phyloP scores from a whole-genome alignment of 1,284 basidiomycete species.

The Microbotryum violaceum region DNA sequence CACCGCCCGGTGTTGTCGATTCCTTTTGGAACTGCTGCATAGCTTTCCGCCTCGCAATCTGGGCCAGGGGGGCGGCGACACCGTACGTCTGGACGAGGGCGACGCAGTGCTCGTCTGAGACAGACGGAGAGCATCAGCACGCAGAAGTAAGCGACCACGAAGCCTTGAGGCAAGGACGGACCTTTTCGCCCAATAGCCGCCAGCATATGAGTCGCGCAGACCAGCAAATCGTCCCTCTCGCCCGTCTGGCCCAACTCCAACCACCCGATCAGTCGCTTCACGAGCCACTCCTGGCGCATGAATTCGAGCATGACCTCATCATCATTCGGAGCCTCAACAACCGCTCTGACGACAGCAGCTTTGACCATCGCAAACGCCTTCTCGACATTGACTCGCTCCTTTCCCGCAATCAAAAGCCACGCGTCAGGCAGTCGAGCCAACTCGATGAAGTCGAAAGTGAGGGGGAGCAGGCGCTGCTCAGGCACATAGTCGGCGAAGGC shows the following conservation, averaged over 20 bases:
- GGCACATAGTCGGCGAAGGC: conserved; percentile 58
- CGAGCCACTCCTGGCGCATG: conserved; percentile 54
- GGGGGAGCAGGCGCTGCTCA: neutral
- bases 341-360: conserved; percentile 68
- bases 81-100: conserved; percentile 47
- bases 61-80: conserved; percentile 21
- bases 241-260: conserved; percentile 47
- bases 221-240: conserved; percentile 63
- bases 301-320: conserved; percentile 65
- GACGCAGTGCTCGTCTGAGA: conserved; percentile 56
- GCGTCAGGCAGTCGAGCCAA: conserved; percentile 56
- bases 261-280: conserved; percentile 68
- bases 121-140: neutral
- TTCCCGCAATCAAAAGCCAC: neutral
- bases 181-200: conserved; percentile 63
- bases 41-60: conserved; percentile 6
- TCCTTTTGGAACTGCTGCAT: conserved; percentile 3
- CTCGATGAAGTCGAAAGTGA: conserved; percentile 53
- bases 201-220: conserved; percentile 70
- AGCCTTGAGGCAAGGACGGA: neutral
- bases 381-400: neutral
- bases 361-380: conserved; percentile 74
- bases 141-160: neutral
- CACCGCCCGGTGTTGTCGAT: conserved; percentile 16
- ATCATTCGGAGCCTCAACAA: conserved; percentile 77